Percentiles rank a stretch among this genome's conserved stretches.
These are phyloP conservation scores for Emergomyces africanus DNA, from an alignment of 2,329 filamentous ascomycete genomes.

Conservation along the genomic window DNA sequence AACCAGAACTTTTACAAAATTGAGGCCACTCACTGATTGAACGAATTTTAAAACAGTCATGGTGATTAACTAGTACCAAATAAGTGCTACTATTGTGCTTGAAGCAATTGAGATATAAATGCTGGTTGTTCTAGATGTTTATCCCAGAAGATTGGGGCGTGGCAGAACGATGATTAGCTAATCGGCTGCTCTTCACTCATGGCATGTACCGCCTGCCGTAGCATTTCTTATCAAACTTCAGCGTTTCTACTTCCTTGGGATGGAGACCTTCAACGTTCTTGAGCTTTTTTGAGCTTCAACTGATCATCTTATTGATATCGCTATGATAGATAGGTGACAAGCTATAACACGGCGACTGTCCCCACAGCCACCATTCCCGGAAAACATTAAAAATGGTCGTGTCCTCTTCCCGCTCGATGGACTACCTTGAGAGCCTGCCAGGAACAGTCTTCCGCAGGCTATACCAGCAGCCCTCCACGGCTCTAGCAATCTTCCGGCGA, in stretches of 20 bases:
- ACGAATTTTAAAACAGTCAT: conserved; percentile 52
- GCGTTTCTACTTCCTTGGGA: neutral
- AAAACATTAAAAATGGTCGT: conserved; percentile 34
- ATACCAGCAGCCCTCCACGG: conserved; percentile 91
- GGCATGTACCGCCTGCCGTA: neutral
- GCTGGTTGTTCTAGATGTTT: neutral
- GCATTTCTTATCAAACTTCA: neutral
- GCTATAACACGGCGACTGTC: conserved; percentile 5
- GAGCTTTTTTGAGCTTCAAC: neutral
- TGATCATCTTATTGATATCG: neutral
- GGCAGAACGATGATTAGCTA: neutral
- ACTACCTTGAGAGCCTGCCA: conserved; percentile 85
- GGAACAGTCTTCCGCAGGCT: conserved; percentile 82
- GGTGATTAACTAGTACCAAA: conserved; percentile 4
- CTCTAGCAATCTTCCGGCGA: conserved; percentile 88
- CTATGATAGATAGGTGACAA: conserved; percentile 10
- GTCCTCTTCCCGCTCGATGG: conserved; percentile 53
- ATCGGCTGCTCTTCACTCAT: neutral
- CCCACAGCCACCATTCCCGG: neutral
- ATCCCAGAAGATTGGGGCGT: too few relatives aligned
- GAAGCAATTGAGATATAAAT: neutral
- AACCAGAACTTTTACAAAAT: conserved; percentile 2
- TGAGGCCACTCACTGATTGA: conserved; percentile 40
- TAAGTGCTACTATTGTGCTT: neutral
- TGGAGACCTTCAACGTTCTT: too few relatives aligned